Evolutionary conservation across 2,329 filamentous ascomycete species (phyloP).

Genomic region (Fusarium chuoi): DNA sequence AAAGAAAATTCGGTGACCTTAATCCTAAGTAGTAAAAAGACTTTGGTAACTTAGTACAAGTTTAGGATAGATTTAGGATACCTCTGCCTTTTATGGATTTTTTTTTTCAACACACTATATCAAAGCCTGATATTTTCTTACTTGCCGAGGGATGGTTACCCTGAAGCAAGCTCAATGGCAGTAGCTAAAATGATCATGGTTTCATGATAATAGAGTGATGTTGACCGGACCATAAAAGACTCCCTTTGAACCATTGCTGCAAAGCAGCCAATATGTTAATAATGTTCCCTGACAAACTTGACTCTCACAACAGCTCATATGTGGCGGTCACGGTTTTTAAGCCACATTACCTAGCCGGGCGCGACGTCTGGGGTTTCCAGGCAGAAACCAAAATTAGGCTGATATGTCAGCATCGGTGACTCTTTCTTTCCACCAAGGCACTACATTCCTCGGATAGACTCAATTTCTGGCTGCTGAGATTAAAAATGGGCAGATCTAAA

Average conservation of each 20-base stretch:
- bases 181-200: not conserved
- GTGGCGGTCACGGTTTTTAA: not conserved
- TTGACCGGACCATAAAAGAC: too few relatives aligned
- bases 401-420: constrained; percentile 7
- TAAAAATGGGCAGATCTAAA: constrained; percentile 12
- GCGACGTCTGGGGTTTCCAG: not conserved
- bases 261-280: not conserved
- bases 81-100: not conserved
- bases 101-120: not conserved
- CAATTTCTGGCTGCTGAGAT: constrained; percentile 1
- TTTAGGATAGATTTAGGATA: not conserved
- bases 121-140: not conserved
- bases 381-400: constrained; percentile 1
- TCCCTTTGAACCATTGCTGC: not conserved
- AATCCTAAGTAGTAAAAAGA: not conserved
- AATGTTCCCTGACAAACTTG: not conserved
- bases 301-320: not conserved
- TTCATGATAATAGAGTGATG: not conserved
- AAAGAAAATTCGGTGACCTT: not conserved
- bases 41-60: too few relatives aligned
- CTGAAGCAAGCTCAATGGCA: not conserved
- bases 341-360: not conserved
- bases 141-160: not conserved
- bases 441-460: not conserved
- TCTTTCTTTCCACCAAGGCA: constrained; percentile 19